Evolutionary conservation across 2,329 filamentous ascomycete species (phyloP).

Genomic region (Leptographium galeiforme): DNA sequence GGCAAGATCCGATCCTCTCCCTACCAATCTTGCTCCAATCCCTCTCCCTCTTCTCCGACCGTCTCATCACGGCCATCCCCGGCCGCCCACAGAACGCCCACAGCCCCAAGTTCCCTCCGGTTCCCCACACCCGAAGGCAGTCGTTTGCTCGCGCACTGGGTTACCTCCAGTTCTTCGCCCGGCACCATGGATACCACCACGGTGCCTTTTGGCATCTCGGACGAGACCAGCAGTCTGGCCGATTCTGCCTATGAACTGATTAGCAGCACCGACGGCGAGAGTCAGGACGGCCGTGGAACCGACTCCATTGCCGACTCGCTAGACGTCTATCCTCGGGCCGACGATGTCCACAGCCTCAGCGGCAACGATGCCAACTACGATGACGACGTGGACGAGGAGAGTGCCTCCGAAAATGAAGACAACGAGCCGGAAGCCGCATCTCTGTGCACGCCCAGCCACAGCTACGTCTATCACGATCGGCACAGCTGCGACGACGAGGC

Average conservation of each 20-base stretch:
- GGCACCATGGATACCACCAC: constrained; percentile 20
- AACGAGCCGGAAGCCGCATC: constrained; percentile 12
- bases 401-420: constrained; percentile 24
- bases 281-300: constrained; percentile 32
- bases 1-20: background rate
- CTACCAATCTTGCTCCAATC: background rate
- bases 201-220: constrained; percentile 23
- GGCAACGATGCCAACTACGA: constrained; percentile 29
- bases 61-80: background rate
- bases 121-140: constrained; percentile 44
- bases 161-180: constrained; percentile 35
- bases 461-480: constrained; percentile 19
- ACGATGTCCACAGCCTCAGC: constrained; percentile 18
- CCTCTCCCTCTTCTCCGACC: constrained; percentile 11
- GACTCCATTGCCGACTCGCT: constrained; percentile 22
- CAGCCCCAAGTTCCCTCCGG: constrained; percentile 24
- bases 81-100: background rate
- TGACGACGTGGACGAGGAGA: constrained; percentile 20
- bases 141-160: constrained; percentile 43
- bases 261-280: constrained; percentile 37
- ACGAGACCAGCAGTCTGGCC: constrained; percentile 34
- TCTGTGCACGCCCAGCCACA: constrained; percentile 5
- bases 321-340: constrained; percentile 13
- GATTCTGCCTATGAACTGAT: constrained; percentile 47
- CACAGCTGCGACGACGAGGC: constrained; percentile 24